These are phyloP conservation scores for Hibiscus mutabilis DNA, from an alignment of 345 rosid genomes.

Conservation along the genomic window DNA sequence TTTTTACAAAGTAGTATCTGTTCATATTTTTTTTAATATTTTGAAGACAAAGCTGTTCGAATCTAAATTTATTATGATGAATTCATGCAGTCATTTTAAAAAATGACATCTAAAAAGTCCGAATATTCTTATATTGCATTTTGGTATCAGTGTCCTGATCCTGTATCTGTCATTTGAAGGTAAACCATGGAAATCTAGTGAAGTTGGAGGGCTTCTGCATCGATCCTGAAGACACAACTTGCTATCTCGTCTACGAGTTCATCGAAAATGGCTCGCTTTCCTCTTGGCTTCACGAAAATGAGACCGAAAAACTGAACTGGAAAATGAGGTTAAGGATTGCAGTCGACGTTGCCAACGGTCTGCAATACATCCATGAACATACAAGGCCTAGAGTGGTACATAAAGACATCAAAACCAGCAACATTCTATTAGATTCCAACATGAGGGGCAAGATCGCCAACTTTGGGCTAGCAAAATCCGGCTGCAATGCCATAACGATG, in stretches of 20 bases:
- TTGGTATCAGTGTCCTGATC: neutral
- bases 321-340: conserved; percentile 47
- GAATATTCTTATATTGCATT: neutral
- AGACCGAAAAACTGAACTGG: conserved; percentile 35
- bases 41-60: too few relatives aligned
- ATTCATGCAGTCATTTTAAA: neutral
- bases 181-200: conserved; percentile 71
- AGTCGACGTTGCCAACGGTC: conserved; percentile 60
- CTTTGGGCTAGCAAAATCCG: conserved; percentile 67
- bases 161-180: conserved; percentile 26
- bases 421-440: conserved; percentile 51
- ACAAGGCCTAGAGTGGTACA: conserved; percentile 65
- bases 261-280: conserved; percentile 50
- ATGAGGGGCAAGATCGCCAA: conserved; percentile 69
- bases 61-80: too few relatives aligned
- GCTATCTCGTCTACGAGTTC: conserved; percentile 58
- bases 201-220: conserved; percentile 67
- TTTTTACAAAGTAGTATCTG: too few relatives aligned
- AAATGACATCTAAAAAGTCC: neutral
- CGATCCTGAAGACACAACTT: conserved; percentile 45
- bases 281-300: conserved; percentile 45
- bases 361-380: conserved; percentile 73
- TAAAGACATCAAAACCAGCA: conserved; percentile 65
- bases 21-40: too few relatives aligned
- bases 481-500: conserved; percentile 74